These are phyloP conservation scores for Didymella arachidicola DNA, from an alignment of 2,329 filamentous ascomycete species.

Conservation along the genomic window DNA sequence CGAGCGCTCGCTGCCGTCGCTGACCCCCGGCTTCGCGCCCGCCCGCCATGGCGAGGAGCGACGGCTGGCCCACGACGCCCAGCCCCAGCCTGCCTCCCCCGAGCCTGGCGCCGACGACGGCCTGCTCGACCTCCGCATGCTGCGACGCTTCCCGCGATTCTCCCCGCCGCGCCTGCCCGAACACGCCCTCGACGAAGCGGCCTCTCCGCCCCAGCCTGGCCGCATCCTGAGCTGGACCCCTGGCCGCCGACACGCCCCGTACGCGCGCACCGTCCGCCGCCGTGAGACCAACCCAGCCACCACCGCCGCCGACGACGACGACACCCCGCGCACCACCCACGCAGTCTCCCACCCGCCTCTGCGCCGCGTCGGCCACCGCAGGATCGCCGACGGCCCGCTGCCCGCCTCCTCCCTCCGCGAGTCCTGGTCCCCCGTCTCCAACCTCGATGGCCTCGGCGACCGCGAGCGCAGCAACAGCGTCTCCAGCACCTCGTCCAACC, in stretches of 20 bases:
- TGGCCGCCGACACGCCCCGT: conserved; percentile 5
- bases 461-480: conserved; percentile 73
- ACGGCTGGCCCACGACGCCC: background rate
- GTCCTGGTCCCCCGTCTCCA: conserved; percentile 48
- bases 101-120: background rate
- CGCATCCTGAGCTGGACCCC: conserved; percentile 1
- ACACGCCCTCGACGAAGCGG: background rate
- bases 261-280: background rate
- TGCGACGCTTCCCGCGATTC: background rate
- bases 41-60: conserved; percentile 29
- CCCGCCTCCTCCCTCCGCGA: conserved; percentile 50
- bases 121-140: background rate
- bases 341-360: conserved; percentile 48
- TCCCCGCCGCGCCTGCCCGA: background rate
- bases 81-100: conserved; percentile 4
- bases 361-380: conserved; percentile 50
- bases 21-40: conserved; percentile 49
- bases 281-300: background rate
- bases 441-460: conserved; percentile 79
- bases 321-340: conserved; percentile 35
- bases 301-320: conserved; percentile 21
- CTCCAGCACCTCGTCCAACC: conserved; percentile 64
- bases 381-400: conserved; percentile 47
- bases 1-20: conserved; percentile 34
- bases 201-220: background rate